A percentile compares a stretch with the other conserved stretches of the same genome.
phyloP scores from a whole-genome alignment of 768 basidiomycete species.

The Termitomyces sp. region DNA sequence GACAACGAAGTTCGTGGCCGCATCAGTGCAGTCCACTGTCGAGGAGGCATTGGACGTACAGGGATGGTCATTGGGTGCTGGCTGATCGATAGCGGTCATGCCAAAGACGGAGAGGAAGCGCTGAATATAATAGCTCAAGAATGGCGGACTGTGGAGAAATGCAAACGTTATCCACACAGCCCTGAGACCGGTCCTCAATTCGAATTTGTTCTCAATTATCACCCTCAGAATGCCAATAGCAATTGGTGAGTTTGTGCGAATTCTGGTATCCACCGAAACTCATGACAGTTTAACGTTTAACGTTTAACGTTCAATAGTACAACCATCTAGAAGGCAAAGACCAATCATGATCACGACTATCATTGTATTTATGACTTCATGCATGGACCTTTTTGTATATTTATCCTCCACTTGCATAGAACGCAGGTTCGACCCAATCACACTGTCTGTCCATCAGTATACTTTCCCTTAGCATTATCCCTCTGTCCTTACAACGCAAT shows the following conservation, averaged over 20 bases:
- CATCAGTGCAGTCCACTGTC: conserved; percentile 71
- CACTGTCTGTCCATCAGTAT: background rate
- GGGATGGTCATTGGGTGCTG: conserved; percentile 65
- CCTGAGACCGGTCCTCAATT: conserved; percentile 79
- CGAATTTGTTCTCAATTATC: conserved; percentile 66
- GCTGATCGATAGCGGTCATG: conserved; percentile 64
- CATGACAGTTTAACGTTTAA: background rate
- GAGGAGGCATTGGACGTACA: conserved; percentile 73
- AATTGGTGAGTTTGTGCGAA: conserved; percentile 2
- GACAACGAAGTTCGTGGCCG: conserved; percentile 58
- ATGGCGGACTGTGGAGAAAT: conserved; percentile 78
- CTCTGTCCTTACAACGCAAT: background rate
- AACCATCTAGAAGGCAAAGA: background rate
- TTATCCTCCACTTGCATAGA: background rate
- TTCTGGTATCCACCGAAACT: background rate
- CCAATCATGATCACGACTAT: background rate
- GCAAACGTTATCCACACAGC: conserved; percentile 65
- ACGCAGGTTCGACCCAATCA: conserved; percentile 5
- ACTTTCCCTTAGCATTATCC: conserved; percentile 2
- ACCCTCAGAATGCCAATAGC: conserved; percentile 15
- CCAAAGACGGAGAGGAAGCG: conserved; percentile 60
- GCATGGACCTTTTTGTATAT: background rate
- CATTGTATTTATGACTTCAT: background rate
- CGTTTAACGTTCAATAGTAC: background rate
- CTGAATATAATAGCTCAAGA: conserved; percentile 58